phyloP scores from a whole-genome alignment of 2,329 filamentous ascomycete species.

The Cercospora beticola region DNA sequence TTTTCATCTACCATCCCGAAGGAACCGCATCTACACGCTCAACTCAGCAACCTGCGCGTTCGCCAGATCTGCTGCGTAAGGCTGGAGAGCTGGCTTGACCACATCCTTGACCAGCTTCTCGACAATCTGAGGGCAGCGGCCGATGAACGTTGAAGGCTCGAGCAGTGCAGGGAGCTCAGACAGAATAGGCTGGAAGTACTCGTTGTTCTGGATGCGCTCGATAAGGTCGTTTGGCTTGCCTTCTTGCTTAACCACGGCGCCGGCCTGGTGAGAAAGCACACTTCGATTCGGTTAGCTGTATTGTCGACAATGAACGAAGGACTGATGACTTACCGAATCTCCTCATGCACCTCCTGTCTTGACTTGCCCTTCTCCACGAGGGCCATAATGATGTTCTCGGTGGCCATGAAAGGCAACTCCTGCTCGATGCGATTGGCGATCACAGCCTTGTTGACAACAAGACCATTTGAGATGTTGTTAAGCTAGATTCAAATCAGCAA shows the following conservation, averaged over 20 bases:
- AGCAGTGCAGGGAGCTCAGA: conserved; percentile 40
- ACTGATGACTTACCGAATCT: conserved; percentile 58
- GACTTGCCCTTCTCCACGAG: conserved; percentile 68
- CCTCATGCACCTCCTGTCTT: conserved; percentile 80
- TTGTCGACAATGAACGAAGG: neutral
- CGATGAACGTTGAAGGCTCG: conserved; percentile 41
- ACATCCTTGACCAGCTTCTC: conserved; percentile 40
- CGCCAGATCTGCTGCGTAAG: conserved; percentile 34
- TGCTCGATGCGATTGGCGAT: conserved; percentile 67
- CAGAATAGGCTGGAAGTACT: conserved; percentile 64
- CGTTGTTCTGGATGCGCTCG: conserved; percentile 67
- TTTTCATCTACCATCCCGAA: neutral
- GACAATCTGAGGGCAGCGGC: conserved; percentile 43
- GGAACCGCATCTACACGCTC: conserved; percentile 26
- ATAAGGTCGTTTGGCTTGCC: conserved; percentile 80
- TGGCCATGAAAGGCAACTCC: conserved; percentile 71
- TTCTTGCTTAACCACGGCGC: conserved; percentile 66
- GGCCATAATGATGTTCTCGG: conserved; percentile 71
- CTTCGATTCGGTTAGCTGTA: conserved; percentile 17
- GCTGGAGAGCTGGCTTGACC: conserved; percentile 39
- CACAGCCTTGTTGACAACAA: conserved; percentile 74
- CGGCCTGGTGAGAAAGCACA: conserved; percentile 76
- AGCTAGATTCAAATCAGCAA: conserved; percentile 27
- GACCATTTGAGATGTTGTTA: conserved; percentile 69
- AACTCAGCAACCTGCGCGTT: conserved; percentile 33